Percentiles rank a stretch among this genome's conserved stretches.
These are phyloP conservation scores for Lavandula angustifolia DNA, from an alignment of 257 asterid species.

Conservation along the genomic window DNA sequence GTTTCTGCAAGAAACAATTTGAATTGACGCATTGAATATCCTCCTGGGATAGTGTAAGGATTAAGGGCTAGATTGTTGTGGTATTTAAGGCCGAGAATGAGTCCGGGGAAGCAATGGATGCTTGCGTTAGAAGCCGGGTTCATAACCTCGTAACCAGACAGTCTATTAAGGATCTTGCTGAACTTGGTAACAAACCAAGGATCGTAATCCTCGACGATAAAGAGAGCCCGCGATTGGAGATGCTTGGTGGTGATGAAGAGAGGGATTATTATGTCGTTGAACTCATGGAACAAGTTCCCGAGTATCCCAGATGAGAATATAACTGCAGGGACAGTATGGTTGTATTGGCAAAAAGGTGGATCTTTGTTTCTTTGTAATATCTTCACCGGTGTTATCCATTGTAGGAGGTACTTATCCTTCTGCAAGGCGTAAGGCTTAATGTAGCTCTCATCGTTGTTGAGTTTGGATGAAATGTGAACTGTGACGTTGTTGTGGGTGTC, in stretches of 20 bases:
- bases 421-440: conserved; percentile 55
- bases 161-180: conserved; percentile 32
- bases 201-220: conserved; percentile 47
- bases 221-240: conserved; percentile 36
- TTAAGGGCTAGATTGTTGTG: conserved; percentile 50
- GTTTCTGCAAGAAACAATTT: conserved; percentile 37
- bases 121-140: conserved; percentile 35
- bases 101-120: conserved; percentile 57
- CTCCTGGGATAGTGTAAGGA: conserved; percentile 37
- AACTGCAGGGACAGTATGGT: conserved; percentile 43
- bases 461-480: conserved; percentile 14
- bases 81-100: conserved; percentile 49
- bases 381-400: conserved; percentile 40
- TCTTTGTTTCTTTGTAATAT: conserved; percentile 31
- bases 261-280: conserved; percentile 64
- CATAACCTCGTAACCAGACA: conserved; percentile 43
- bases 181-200: conserved; percentile 42
- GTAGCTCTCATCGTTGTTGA: not conserved
- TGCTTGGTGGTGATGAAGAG: conserved; percentile 54
- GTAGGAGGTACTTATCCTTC: conserved; percentile 39
- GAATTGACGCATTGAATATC: conserved; percentile 47
- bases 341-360: conserved; percentile 39
- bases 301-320: conserved; percentile 53
- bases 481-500: conserved; percentile 42
- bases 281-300: conserved; percentile 56